A percentile compares a stretch with the other conserved stretches of the same genome.
Conservation (phyloP, 1,139 yeast genomes). For the Hyphopichia khmerensis region DNA sequence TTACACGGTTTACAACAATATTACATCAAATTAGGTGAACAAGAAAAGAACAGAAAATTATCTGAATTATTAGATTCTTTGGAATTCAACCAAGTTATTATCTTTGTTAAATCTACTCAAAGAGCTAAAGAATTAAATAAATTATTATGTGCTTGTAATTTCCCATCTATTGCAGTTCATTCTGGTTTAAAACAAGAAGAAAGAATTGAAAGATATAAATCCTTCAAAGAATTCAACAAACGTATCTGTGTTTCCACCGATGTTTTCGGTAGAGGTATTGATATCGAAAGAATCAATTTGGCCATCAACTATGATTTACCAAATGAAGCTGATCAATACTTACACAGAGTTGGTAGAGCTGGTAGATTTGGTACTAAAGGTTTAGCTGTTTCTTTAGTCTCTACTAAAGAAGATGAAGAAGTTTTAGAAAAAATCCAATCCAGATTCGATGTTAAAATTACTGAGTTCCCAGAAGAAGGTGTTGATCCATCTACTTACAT, state of each 20-base stretch:
- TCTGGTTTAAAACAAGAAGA: constrained; percentile 96
- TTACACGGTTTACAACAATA: constrained; percentile 98
- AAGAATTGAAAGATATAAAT: constrained; percentile 94
- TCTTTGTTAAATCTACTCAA: constrained; percentile 87
- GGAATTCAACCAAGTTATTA: constrained; percentile 97
- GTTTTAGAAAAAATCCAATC: constrained; percentile 92
- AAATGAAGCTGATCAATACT: constrained; percentile 92
- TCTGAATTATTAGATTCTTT: constrained; percentile 90
- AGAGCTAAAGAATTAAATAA: constrained; percentile 93
- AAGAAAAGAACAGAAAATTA: constrained; percentile 90
- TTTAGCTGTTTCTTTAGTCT: constrained; percentile 88
- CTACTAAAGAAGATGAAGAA: constrained; percentile 84
- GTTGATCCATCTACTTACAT: constrained; percentile 97
- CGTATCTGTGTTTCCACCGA: constrained; percentile 98
- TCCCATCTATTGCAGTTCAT: constrained; percentile 97
- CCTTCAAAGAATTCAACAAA: constrained; percentile 96
- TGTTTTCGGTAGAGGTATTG: constrained; percentile 99
- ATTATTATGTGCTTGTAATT: constrained; percentile 86
- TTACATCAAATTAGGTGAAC: constrained; percentile 84
- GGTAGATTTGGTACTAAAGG: constrained; percentile 99
- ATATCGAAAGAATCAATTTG: constrained; percentile 96
- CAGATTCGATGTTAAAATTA: constrained; percentile 92
- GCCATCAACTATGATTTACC: constrained; percentile 96
- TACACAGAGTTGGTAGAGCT: constrained; percentile 99
- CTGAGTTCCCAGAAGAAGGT: constrained; percentile 97